Evolutionary conservation across 2,329 filamentous ascomycete genomes (phyloP).

Genomic region (Knufia petricola): DNA sequence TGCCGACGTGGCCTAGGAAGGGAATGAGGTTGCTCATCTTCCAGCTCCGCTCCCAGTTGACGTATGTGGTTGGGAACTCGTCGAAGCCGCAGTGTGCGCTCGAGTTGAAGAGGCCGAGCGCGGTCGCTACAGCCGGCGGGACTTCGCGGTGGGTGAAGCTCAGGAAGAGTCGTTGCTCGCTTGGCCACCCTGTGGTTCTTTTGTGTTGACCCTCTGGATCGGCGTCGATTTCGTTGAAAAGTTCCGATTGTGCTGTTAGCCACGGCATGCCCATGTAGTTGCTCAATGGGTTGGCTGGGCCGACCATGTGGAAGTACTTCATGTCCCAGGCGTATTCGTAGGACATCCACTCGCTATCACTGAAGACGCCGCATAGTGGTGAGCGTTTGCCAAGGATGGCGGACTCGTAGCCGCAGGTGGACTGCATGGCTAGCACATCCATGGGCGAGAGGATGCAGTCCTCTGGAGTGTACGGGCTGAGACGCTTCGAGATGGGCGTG

Average conservation of each 20-base stretch:
- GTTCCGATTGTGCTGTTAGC: conserved; percentile 14
- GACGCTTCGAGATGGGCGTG: conserved; percentile 9
- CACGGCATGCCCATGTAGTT: conserved; percentile 52
- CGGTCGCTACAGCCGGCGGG: conserved; percentile 51
- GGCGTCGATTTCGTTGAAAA: conserved; percentile 44
- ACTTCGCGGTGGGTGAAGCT: conserved; percentile 59
- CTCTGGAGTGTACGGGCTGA: conserved; percentile 27
- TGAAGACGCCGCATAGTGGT: conserved; percentile 55
- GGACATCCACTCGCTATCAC: conserved; percentile 49
- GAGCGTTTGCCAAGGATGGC: conserved; percentile 55
- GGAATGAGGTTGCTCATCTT: conserved; percentile 47
- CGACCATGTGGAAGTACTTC: conserved; percentile 57
- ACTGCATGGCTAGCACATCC: conserved; percentile 52
- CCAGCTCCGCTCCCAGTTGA: conserved; percentile 43
- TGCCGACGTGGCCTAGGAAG: conserved; percentile 57
- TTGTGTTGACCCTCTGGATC: conserved; percentile 43
- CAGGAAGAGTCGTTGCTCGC: conserved; percentile 48
- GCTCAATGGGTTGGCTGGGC: conserved; percentile 39
- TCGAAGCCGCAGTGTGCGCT: conserved; percentile 54
- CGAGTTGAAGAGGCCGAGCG: conserved; percentile 51
- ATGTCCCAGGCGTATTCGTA: conserved; percentile 61
- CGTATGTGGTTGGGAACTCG: conserved; percentile 38
- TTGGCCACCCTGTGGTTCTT: conserved; percentile 36
- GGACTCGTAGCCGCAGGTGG: conserved; percentile 62
- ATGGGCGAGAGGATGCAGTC: conserved; percentile 45